Evolutionary conservation across 768 basidiomycete species (phyloP).

Genomic region (Glaciozyma martinii): DNA sequence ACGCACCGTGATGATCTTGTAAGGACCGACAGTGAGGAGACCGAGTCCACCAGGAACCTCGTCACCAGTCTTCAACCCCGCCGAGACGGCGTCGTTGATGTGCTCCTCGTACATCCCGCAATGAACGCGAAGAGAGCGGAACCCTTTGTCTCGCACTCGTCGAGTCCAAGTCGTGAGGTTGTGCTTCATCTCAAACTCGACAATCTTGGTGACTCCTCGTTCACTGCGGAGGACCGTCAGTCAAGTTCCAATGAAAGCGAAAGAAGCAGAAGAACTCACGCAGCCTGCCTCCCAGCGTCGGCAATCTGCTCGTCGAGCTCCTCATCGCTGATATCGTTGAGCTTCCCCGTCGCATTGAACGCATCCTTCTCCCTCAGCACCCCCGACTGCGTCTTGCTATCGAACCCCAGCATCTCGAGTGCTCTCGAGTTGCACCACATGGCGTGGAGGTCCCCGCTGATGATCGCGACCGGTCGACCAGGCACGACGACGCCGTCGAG

Average conservation of each 20-base stretch:
- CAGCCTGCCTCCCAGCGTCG: constrained; percentile 28
- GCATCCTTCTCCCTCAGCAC: constrained; percentile 32
- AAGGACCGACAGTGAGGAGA: constrained; percentile 28
- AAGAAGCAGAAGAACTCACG: constrained; percentile 21
- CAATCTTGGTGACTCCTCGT: constrained; percentile 34
- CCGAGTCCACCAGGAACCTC: constrained; percentile 24
- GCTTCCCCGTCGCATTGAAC: constrained; percentile 23
- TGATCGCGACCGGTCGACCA: constrained; percentile 26
- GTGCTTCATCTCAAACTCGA: constrained; percentile 35
- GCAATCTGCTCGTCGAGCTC: constrained; percentile 23
- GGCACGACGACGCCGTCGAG: constrained; percentile 20
- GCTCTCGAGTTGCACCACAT: constrained; percentile 28
- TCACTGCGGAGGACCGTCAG: constrained; percentile 5
- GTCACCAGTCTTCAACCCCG: constrained; percentile 26
- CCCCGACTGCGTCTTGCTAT: constrained; percentile 27
- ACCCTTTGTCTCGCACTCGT: constrained; percentile 16
- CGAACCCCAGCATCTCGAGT: constrained; percentile 15
- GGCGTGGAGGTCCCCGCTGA: constrained; percentile 32
- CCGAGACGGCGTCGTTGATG: constrained; percentile 22
- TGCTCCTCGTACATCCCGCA: constrained; percentile 32
- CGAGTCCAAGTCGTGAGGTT: constrained; percentile 27
- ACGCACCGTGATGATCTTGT: constrained; percentile 31
- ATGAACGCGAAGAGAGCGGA: constrained; percentile 25
- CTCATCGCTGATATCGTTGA: constrained; percentile 27
- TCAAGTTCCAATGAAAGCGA: background rate